Evolutionary conservation across 176 grass and related monocot species (phyloP).

Genomic region (Eremochloa ophiuroides): DNA sequence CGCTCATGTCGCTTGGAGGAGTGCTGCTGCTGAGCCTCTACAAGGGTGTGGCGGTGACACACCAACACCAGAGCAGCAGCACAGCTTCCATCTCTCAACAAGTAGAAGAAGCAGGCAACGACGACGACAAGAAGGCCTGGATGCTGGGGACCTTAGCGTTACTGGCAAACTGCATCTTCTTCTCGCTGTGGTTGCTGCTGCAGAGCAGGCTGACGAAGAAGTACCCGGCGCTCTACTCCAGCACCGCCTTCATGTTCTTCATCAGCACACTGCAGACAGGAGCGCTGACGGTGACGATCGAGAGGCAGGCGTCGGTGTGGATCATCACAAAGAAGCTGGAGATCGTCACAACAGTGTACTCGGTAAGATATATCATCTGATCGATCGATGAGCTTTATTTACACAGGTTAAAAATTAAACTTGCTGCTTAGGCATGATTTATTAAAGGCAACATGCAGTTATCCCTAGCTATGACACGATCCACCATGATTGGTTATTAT

Average conservation of each 20-base stretch:
- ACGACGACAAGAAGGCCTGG: conserved; percentile 36
- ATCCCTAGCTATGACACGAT: neutral
- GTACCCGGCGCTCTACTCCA: conserved; percentile 80
- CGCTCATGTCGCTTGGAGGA: conserved; percentile 48
- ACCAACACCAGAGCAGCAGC: neutral
- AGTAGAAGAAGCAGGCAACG: neutral
- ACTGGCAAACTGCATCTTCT: conserved; percentile 55
- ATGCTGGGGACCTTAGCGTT: conserved; percentile 55
- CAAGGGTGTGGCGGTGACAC: conserved; percentile 50
- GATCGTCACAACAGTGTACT: conserved; percentile 50
- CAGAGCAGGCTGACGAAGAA: conserved; percentile 63
- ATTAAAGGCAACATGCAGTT: neutral
- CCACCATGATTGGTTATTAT: neutral
- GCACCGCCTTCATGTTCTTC: conserved; percentile 79
- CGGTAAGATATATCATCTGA: conserved; percentile 50
- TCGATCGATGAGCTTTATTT: neutral
- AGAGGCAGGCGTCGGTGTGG: conserved; percentile 51
- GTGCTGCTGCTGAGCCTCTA: conserved; percentile 62
- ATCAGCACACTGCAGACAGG: conserved; percentile 61
- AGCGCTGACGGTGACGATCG: conserved; percentile 25
- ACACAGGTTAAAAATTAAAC: neutral
- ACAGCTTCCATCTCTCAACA: neutral
- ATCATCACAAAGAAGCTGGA: conserved; percentile 50
- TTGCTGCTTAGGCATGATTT: neutral
- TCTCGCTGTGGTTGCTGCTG: conserved; percentile 70